Evolutionary conservation across 2,329 filamentous ascomycete genomes (phyloP).

Genomic region (Fusarium verrucosum): DNA sequence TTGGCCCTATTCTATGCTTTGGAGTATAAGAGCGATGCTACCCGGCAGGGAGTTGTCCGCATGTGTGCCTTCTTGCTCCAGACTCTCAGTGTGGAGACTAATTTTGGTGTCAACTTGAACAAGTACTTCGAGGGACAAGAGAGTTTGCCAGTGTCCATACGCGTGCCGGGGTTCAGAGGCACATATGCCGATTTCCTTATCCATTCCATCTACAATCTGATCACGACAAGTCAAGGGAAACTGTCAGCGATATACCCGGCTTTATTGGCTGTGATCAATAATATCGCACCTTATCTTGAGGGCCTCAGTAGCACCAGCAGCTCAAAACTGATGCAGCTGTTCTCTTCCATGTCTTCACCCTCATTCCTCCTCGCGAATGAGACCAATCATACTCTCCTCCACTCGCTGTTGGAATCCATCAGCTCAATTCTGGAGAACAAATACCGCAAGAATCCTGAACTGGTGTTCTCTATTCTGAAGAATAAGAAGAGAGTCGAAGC

Average conservation of each 20-base stretch:
- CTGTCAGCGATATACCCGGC: slow-evolving; percentile 93
- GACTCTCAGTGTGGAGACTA: slow-evolving; percentile 90
- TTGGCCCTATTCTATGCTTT: slow-evolving; percentile 92
- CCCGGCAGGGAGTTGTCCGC: slow-evolving; percentile 90
- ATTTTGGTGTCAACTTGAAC: slow-evolving; percentile 90
- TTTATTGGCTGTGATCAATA: slow-evolving; percentile 90
- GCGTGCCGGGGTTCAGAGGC: slow-evolving; percentile 84
- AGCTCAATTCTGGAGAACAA: slow-evolving; percentile 92
- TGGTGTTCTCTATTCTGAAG: slow-evolving; percentile 81
- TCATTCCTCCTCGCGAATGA: slow-evolving; percentile 94
- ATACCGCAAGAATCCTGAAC: slow-evolving; percentile 79
- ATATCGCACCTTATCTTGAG: slow-evolving; percentile 86
- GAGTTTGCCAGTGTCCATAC: slow-evolving; percentile 81
- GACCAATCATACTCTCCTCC: slow-evolving; percentile 82
- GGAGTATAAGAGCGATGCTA: slow-evolving; percentile 84
- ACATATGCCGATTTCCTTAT: slow-evolving; percentile 95
- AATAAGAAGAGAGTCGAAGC: slow-evolving; percentile 86
- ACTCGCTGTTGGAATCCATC: slow-evolving; percentile 85
- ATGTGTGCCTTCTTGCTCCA: slow-evolving; percentile 99
- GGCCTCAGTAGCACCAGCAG: slow-evolving; percentile 78
- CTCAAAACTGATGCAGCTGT: slow-evolving; percentile 85
- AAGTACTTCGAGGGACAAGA: slow-evolving; percentile 89
- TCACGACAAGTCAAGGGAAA: slow-evolving; percentile 89
- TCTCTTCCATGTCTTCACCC: slow-evolving; percentile 91
- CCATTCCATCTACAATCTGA: slow-evolving; percentile 91